Percentiles rank a stretch among this genome's conserved stretches.
These are phyloP conservation scores for Lanmaoa rubissima DNA, from an alignment of 768 basidiomycete species.

Conservation along the genomic window DNA sequence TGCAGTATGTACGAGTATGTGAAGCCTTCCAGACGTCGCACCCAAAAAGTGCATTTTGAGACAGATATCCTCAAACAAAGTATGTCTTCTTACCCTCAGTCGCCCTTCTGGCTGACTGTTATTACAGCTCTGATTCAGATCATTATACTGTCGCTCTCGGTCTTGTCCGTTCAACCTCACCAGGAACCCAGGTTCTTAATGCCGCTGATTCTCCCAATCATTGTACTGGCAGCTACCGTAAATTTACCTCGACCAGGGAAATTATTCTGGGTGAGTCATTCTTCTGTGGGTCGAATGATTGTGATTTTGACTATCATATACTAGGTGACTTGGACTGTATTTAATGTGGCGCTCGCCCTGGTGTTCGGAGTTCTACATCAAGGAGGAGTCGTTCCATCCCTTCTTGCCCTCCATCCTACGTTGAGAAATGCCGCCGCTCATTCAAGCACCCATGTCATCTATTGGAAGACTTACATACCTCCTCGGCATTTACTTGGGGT, in stretches of 20 bases:
- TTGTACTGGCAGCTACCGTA: slow-evolving; percentile 29
- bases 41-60: slow-evolving; percentile 9
- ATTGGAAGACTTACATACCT: slow-evolving; percentile 44
- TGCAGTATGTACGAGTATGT: slow-evolving; percentile 6
- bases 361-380: slow-evolving; percentile 41
- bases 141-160: slow-evolving; percentile 27
- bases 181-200: slow-evolving; percentile 40
- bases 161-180: slow-evolving; percentile 37
- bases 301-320: background rate
- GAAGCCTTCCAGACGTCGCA: background rate
- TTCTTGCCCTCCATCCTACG: slow-evolving; percentile 31
- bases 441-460: slow-evolving; percentile 23
- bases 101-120: background rate
- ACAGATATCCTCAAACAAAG: slow-evolving; percentile 20
- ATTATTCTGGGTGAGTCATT: slow-evolving; percentile 33
- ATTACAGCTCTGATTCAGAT: slow-evolving; percentile 31
- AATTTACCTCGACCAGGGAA: slow-evolving; percentile 27
- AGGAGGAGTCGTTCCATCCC: slow-evolving; percentile 42
- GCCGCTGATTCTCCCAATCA: slow-evolving; percentile 35
- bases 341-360: slow-evolving; percentile 29
- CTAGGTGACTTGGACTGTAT: slow-evolving; percentile 30
- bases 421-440: slow-evolving; percentile 8
- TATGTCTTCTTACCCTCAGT: background rate
- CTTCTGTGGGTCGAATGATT: background rate
- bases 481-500: slow-evolving; percentile 37